These are phyloP conservation scores for Suillus bovinus DNA, from an alignment of 768 basidiomycete species.

Conservation along the genomic window DNA sequence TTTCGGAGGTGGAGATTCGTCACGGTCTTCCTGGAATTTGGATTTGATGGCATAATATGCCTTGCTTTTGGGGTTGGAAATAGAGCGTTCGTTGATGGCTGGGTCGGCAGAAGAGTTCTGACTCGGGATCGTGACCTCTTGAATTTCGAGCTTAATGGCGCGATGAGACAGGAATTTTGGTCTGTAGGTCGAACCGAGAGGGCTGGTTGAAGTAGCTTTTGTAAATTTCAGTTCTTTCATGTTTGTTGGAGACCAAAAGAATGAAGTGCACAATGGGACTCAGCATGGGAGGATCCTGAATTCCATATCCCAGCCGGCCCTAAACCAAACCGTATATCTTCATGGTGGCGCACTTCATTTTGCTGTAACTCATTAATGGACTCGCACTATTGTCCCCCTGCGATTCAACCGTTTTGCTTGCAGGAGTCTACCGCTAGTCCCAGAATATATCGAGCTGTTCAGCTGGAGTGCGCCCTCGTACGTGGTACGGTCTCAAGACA, in stretches of 20 bases:
- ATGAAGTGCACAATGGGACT: not conserved
- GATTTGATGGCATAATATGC: constrained; percentile 4
- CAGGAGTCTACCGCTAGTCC: constrained; percentile 40
- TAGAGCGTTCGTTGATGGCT: not conserved
- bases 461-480: constrained; percentile 29
- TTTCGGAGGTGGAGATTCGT: not conserved
- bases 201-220: no score
- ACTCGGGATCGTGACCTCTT: not conserved
- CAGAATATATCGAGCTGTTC: constrained; percentile 25
- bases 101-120: not conserved
- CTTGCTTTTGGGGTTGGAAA: not conserved
- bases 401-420: constrained; percentile 16
- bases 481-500: constrained; percentile 10
- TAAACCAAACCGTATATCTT: not conserved
- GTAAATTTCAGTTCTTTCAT: not conserved
- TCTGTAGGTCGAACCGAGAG: no score
- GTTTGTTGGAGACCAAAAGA: not conserved
- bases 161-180: no score
- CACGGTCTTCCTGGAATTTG: not conserved
- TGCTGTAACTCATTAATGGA: constrained; percentile 31
- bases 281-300: not conserved
- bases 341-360: not conserved
- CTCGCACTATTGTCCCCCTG: constrained; percentile 41
- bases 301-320: not conserved
- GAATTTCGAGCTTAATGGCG: not conserved